phyloP scores from a whole-genome alignment of 1,139 yeast genomes.

The Sugiyamaella grinbergsii region DNA sequence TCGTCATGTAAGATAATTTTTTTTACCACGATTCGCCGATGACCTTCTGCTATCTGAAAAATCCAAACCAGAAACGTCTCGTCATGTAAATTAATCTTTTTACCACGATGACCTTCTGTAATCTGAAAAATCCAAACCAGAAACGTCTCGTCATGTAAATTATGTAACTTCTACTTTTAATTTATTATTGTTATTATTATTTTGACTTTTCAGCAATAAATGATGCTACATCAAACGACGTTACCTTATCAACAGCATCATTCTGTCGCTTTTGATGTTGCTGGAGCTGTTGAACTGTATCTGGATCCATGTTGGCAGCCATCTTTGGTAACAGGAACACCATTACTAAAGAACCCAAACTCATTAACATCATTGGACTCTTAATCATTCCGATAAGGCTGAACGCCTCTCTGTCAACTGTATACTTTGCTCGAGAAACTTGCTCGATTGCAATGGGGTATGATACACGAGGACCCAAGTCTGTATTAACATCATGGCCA shows the following conservation, averaged over 20 bases:
- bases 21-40: no score
- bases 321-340: slow-evolving; percentile 43
- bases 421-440: slow-evolving; percentile 27
- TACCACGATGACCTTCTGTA: slow-evolving; percentile 12
- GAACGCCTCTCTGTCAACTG: slow-evolving; percentile 40
- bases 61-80: slow-evolving; percentile 3
- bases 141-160: neutral
- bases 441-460: slow-evolving; percentile 37
- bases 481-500: slow-evolving; percentile 37
- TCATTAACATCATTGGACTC: slow-evolving; percentile 45
- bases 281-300: slow-evolving; percentile 39
- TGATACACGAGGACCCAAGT: slow-evolving; percentile 37
- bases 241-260: slow-evolving; percentile 32
- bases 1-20: no score
- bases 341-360: slow-evolving; percentile 40
- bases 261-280: slow-evolving; percentile 29
- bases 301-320: slow-evolving; percentile 43
- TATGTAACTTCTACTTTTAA: neutral
- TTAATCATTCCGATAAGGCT: slow-evolving; percentile 40
- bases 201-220: slow-evolving; percentile 30
- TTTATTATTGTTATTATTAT: neutral
- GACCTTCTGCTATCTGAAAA: slow-evolving; percentile 14
- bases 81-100: no score
- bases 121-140: slow-evolving; percentile 16
- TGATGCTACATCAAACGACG: slow-evolving; percentile 38